These are phyloP conservation scores for Talaromyces sp. DNA, from an alignment of 2,329 filamentous ascomycete genomes.

Conservation along the genomic window DNA sequence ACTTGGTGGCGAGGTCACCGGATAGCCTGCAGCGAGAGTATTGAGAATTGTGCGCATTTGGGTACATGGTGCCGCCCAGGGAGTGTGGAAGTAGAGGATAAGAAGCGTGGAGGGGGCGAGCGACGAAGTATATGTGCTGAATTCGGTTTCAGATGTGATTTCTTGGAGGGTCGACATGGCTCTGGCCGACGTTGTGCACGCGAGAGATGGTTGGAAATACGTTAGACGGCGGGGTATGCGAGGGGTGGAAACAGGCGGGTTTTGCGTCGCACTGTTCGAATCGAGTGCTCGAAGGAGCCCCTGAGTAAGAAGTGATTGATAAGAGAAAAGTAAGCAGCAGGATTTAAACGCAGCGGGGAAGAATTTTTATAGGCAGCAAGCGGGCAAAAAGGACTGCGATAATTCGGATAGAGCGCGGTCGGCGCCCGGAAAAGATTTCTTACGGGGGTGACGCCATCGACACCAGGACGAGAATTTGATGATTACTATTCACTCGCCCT, in stretches of 20 bases:
- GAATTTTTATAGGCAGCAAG: background rate
- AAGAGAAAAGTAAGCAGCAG: background rate
- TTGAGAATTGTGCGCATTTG: conserved; percentile 86
- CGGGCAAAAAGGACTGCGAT: background rate
- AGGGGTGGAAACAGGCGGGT: conserved; percentile 34
- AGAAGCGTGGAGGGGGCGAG: conserved; percentile 66
- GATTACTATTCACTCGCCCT: background rate
- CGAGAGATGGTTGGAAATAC: background rate
- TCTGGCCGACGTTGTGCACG: background rate
- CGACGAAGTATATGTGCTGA: conserved; percentile 61
- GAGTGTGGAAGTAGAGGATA: conserved; percentile 89
- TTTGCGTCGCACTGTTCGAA: background rate
- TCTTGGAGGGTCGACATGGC: conserved; percentile 71
- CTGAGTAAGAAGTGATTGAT: background rate
- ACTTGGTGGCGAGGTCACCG: conserved; percentile 57
- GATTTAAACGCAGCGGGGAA: background rate
- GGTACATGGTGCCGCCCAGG: conserved; percentile 92
- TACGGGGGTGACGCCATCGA: conserved; percentile 13
- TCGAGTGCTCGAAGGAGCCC: background rate
- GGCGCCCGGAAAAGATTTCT: conserved; percentile 12
- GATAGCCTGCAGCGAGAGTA: conserved; percentile 81
- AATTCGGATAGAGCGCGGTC: conserved; percentile 1
- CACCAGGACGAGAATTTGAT: background rate
- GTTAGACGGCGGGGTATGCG: conserved; percentile 48
- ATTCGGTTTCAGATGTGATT: conserved; percentile 67